Base-by-base conservation (phyloP, 495 filamentous ascomycete species). In the Aspergillus sclerotiicarbonarius region DNA sequence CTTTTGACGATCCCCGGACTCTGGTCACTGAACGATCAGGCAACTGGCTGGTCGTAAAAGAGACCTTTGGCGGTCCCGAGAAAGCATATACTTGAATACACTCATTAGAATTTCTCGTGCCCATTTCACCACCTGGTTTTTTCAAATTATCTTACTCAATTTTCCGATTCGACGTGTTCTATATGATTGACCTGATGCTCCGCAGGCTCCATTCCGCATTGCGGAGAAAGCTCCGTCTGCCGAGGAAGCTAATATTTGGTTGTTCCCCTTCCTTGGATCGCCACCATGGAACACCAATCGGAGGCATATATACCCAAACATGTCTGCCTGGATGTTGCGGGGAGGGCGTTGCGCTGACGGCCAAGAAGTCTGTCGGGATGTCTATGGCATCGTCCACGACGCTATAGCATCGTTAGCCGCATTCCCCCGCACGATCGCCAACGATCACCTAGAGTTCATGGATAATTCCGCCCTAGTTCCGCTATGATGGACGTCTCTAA, bases 401-500 rank as follows among this genome's bases (percentile, higher is more conserved):
- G 20, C 15, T 30, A 30, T 6, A n/a, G 46, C 13, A 50, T 50
- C 13, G 18, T 25, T 32, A 50, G 47, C 47, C 18, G 16, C 47
- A 50, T 29, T 30, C 13, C 47, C 47, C 47, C 47, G 47, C 47
- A 18, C 16, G 29, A 16, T 50, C 47, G 29, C 13, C 25, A 16
- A 30, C 29, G 29, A 50, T 32, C 47, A n/a, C 6, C 25, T 8
- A 30, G 46, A 25, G 29, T 29, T 49, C 2, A n/a, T 32, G 47
- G 20, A 15, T 13, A 50, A 46, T 54, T 54, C 52, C 52, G 52
- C 20, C 39, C 37, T 39, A n/a, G 31, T 55, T 55, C 53, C 53
- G 47, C 47, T 18, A 32, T 50, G 31, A 50, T 32, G 29, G 21
- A 25, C 13, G 6, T n/a, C 47, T 50, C 25, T 32, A 50, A 50